Percentiles rank a stretch among this genome's conserved stretches.
phyloP scores from a whole-genome alignment of 805 yeast genomes.

The Jamesozyma spencerorum region DNA sequence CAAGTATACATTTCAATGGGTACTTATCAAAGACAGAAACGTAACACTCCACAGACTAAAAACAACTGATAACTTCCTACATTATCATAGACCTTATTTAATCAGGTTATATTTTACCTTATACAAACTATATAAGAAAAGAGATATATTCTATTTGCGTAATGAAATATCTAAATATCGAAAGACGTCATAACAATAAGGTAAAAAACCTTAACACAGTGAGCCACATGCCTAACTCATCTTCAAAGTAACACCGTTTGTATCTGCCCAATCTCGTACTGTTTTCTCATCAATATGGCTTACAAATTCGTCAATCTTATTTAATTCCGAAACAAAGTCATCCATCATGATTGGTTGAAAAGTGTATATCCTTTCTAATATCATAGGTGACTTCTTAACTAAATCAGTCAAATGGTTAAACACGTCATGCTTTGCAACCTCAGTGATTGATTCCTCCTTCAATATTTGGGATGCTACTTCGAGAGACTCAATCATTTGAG shows the following conservation, averaged over 20 bases:
- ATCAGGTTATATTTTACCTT: too few species aligned
- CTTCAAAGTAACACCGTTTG: conserved; percentile 19
- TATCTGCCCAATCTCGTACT: conserved; percentile 28
- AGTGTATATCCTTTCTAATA: conserved; percentile 24
- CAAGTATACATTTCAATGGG: conserved; percentile 16
- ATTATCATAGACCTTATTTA: too few species aligned
- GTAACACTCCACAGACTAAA: not conserved
- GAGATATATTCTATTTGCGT: not conserved
- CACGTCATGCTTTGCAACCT: conserved; percentile 11
- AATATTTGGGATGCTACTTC: conserved; percentile 22
- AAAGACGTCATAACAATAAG: too few species aligned
- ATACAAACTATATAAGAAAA: too few species aligned
- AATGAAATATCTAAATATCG: too few species aligned
- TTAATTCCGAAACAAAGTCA: conserved; percentile 14
- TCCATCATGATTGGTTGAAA: conserved; percentile 22
- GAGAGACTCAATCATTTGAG: conserved; percentile 23
- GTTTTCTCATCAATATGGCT: conserved; percentile 22
- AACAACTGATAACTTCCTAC: not conserved
- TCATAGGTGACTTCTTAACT: conserved; percentile 12
- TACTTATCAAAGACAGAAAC: conserved; percentile 1
- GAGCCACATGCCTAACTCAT: too few species aligned
- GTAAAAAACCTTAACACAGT: too few species aligned
- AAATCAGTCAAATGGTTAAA: conserved; percentile 17
- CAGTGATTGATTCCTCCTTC: conserved; percentile 7
- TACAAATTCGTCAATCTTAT: conserved; percentile 21